Evolutionary conservation across 176 grass and related monocot species (phyloP), one percentile per base, ranked within the genome.

Genomic region (Alopecurus myosuroides): DNA sequence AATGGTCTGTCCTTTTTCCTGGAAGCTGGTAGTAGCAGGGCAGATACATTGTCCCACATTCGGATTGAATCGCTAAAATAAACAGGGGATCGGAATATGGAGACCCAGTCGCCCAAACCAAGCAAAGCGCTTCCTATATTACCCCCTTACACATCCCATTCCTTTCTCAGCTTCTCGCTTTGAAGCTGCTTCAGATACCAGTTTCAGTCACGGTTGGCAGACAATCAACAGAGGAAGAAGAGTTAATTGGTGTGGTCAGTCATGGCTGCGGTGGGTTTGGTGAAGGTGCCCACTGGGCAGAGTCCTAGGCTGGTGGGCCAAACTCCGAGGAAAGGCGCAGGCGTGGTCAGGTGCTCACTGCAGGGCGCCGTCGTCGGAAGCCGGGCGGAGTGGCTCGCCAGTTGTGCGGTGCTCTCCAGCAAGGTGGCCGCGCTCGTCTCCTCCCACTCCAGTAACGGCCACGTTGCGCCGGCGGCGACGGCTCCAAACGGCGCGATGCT

Each of bases 391-490:
- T 95, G 97, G 97, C 89, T 89, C 83, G 92, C 93, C 83, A 86
- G 71, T 78, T 98, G 96, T 73, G 89, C 91, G 31, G 92, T 98
- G 78, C 93, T 98, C 26, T 92, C 93, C 52, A 88, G 96, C 93
- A 95, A 95, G 74, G 89, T 81, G 69, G 92, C 80, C 53, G 84
- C 86, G 41, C 77, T 82, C 78, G 85, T 60, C 35, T 20, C 85
- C 35, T 20, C 85, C 49, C 63, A 67, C 76, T 81, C 73, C 19
- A 10, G 40, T 10, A 73, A 91, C 13, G 45, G 74, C 9, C 74
- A 79, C 2, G 29, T 83, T 57, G 45, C 56, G 45, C 20, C 46
- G 7, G 13, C 49, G 6, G 50, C 10, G 64, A 62, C 6, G 64
- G 51, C 31, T 18, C 2, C 49, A 29, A 79, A 78, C 48, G 88